Evolutionary conservation across 2,329 filamentous ascomycete species (phyloP).

Genomic region (Hymenoscyphus scutula): DNA sequence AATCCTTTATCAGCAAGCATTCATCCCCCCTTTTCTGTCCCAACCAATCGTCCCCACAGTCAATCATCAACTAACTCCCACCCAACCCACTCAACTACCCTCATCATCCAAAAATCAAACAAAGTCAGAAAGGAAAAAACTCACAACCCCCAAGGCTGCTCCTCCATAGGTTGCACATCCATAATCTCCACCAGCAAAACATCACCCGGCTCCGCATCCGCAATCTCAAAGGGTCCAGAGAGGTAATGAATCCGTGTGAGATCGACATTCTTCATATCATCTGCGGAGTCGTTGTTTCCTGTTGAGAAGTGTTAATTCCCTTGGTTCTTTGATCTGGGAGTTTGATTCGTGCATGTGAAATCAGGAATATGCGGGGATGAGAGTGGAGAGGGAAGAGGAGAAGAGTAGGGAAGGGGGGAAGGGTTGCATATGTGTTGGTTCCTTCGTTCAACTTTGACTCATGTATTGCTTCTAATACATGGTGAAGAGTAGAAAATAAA

Average conservation of each 20-base stretch:
- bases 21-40: too few relatives aligned
- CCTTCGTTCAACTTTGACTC: too few relatives aligned
- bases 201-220: conserved; percentile 80
- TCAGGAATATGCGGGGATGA: too few relatives aligned
- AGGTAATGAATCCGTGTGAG: conserved; percentile 84
- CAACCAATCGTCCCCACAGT: background rate
- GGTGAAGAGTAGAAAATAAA: background rate
- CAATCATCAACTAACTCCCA: too few relatives aligned
- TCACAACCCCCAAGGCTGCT: conserved; percentile 91
- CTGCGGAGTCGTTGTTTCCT: conserved; percentile 83
- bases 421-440: too few relatives aligned
- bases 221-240: conserved; percentile 84
- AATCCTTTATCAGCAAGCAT: background rate
- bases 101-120: too few relatives aligned
- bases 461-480: too few relatives aligned
- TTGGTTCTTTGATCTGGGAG: too few relatives aligned
- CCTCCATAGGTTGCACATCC: conserved; percentile 84
- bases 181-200: conserved; percentile 80
- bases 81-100: background rate
- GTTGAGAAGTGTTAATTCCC: background rate
- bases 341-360: too few relatives aligned
- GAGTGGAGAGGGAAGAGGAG: too few relatives aligned
- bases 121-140: conserved; percentile 44
- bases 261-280: conserved; percentile 82
- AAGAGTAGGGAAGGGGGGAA: too few relatives aligned